Percentiles rank a stretch among this genome's conserved stretches.
Evolutionary conservation across 768 basidiomycete genomes (phyloP).

Genomic region (Mycena maculata): DNA sequence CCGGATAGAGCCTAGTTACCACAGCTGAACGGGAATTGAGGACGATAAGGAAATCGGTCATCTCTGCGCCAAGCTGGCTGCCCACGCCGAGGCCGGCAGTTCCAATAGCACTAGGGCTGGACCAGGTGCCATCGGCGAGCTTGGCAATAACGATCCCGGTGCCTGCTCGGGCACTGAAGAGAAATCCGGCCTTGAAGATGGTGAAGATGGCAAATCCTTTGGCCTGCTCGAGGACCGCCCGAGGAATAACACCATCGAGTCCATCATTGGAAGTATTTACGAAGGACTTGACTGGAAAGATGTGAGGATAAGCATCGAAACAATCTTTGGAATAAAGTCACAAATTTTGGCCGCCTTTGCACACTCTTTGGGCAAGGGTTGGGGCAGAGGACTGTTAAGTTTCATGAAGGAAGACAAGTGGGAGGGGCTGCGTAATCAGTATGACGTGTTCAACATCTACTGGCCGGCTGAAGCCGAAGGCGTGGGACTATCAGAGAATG

Average conservation of each 20-base stretch:
- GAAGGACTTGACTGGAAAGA: constrained; percentile 78
- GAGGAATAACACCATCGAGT: constrained; percentile 77
- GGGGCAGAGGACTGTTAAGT: constrained; percentile 61
- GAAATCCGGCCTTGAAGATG: constrained; percentile 73
- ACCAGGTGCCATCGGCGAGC: constrained; percentile 88
- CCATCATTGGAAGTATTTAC: constrained; percentile 85
- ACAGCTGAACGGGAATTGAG: constrained; percentile 79
- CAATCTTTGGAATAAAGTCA: constrained; percentile 50
- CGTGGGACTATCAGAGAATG: too few relatives aligned
- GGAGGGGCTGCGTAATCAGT: too few relatives aligned
- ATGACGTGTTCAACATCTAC: too few relatives aligned
- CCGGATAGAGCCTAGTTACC: background rate
- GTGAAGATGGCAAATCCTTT: constrained; percentile 92
- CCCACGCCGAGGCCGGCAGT: constrained; percentile 92
- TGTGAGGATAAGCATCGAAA: background rate
- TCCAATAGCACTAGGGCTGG: constrained; percentile 94
- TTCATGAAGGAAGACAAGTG: constrained; percentile 49
- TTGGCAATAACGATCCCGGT: constrained; percentile 91
- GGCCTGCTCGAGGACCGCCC: constrained; percentile 61
- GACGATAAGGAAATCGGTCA: constrained; percentile 93
- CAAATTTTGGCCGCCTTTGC: constrained; percentile 90
- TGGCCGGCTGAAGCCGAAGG: too few relatives aligned
- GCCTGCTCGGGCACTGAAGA: constrained; percentile 79
- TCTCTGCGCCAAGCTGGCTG: constrained; percentile 83
- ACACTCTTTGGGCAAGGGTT: constrained; percentile 84